phyloP scores from a whole-genome alignment of 768 basidiomycete genomes.

The Austroboletus eburneus region DNA sequence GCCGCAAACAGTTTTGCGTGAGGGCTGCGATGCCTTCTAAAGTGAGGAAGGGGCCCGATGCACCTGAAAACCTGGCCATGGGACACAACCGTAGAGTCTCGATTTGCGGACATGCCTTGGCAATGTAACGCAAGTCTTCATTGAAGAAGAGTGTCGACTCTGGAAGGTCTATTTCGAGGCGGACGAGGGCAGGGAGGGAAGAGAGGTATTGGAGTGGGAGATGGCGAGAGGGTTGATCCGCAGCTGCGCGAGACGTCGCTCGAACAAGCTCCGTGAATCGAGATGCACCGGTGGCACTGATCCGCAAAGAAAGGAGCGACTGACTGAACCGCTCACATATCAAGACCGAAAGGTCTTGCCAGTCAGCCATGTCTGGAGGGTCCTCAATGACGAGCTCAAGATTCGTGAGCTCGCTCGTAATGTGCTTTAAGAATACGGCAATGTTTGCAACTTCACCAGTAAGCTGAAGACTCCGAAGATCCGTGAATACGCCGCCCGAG shows the following conservation, averaged over 20 bases:
- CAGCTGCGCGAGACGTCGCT: constrained; percentile 57
- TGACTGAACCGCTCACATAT: constrained; percentile 60
- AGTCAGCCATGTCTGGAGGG: constrained; percentile 68
- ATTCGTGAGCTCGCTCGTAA: constrained; percentile 59
- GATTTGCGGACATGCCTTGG: constrained; percentile 60
- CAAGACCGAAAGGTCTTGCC: constrained; percentile 64
- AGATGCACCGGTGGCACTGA: constrained; percentile 64
- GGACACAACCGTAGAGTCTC: constrained; percentile 68
- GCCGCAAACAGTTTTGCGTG: constrained; percentile 50
- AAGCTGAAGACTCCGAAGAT: constrained; percentile 57
- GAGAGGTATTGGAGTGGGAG: constrained; percentile 59
- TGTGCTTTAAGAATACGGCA: constrained; percentile 65
- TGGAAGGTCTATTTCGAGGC: constrained; percentile 76
- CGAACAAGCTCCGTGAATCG: constrained; percentile 80
- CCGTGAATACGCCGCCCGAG: constrained; percentile 52
- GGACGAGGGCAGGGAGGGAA: constrained; percentile 48
- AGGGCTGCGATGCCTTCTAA: constrained; percentile 61
- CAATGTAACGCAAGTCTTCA: constrained; percentile 54
- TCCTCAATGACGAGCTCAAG: constrained; percentile 79
- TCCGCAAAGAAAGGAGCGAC: constrained; percentile 55
- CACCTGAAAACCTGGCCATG: constrained; percentile 57
- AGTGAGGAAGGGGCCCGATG: constrained; percentile 52
- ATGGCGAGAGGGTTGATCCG: constrained; percentile 53
- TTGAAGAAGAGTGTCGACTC: constrained; percentile 67
- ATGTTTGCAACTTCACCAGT: constrained; percentile 70